Base-by-base conservation (phyloP, 2,329 filamentous ascomycete genomes). In the Esteya vermicola region DNA sequence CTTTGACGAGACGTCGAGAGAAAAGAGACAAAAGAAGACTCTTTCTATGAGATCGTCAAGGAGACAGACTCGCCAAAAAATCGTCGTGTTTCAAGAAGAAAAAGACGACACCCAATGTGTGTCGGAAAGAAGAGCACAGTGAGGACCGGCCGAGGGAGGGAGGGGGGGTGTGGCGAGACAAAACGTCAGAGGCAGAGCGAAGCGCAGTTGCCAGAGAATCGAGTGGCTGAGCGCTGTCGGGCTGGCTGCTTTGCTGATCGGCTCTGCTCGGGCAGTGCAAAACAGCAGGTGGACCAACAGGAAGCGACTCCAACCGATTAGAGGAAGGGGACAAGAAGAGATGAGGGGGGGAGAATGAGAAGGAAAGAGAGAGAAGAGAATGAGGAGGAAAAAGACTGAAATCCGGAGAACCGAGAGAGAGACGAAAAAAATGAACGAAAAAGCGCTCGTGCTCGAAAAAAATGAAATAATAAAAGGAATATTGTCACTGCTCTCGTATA, bases 161-260 rank as follows among this genome's bases (percentile, higher is more conserved):
- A 16, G 20, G 22, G 22, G 28, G 37, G 33, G 18, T 33, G 43
- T 36, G 26, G 40, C n/a, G n/a, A n/a, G 38, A 32, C 28, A 9
- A 20, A 32, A 16, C 37, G 38, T 38, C 36, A 34, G 41, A 42
- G 35, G 32, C 41, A 36, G 36, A 39, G 33, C 36, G 36, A 32
- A 36, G 39, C n/a, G n/a, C n/a, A 25, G 39, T 21, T 33, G 40
- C 26, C 26, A 20, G 34, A 38, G 18, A 31, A 31, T 14, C 13
- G 45, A 44, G 43, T 48, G 46, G 46, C 43, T 43, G 42, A 41
- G 46, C 36, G 32, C 42, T n/a, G n/a, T n/a, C n/a, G n/a, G n/a
- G n/a, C n/a, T n/a, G n/a, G n/a, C n/a, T n/a, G n/a, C n/a, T n/a
- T n/a, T n/a, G n/a, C n/a, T n/a, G n/a, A n/a, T n/a, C n/a, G n/a